Evolutionary conservation across 768 basidiomycete genomes (phyloP).

Genomic region (Podaxis sp.): DNA sequence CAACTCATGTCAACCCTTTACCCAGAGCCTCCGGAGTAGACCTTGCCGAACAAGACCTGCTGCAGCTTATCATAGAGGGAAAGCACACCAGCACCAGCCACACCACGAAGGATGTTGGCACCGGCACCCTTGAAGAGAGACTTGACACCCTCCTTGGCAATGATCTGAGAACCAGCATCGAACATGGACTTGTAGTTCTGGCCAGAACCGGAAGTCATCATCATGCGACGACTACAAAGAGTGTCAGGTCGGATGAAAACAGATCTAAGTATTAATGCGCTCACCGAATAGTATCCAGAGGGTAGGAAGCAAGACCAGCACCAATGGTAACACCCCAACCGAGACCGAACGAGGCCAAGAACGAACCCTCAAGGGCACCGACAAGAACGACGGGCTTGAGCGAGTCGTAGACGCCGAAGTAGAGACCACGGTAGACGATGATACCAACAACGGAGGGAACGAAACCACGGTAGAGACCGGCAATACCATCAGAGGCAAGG

Average conservation of each 20-base stretch:
- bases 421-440: conserved; percentile 99
- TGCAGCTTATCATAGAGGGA: conserved; percentile 99
- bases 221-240: conserved; percentile 93
- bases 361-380: conserved; percentile 92
- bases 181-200: conserved; percentile 99
- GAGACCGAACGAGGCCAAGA: conserved; percentile 94
- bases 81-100: conserved; percentile 99
- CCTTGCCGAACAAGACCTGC: conserved; percentile 95
- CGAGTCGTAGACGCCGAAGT: conserved; percentile 96
- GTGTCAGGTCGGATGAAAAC: conserved; percentile 17
- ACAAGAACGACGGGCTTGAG: conserved; percentile 97
- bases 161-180: conserved; percentile 91
- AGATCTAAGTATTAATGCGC: conserved; percentile 20
- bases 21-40: conserved; percentile 80
- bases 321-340: conserved; percentile 99
- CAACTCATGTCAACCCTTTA: conserved; percentile 15
- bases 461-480: conserved; percentile 99
- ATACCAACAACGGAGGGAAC: conserved; percentile 99
- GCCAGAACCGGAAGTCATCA: conserved; percentile 98
- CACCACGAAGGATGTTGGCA: conserved; percentile 95
- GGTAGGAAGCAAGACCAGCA: conserved; percentile 98
- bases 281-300: conserved; percentile 87
- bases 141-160: conserved; percentile 92
- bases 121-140: conserved; percentile 99
- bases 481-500: conserved; percentile 94